phyloP scores from a whole-genome alignment of 805 yeast species.

The Cyberlindnera mycetangii region DNA sequence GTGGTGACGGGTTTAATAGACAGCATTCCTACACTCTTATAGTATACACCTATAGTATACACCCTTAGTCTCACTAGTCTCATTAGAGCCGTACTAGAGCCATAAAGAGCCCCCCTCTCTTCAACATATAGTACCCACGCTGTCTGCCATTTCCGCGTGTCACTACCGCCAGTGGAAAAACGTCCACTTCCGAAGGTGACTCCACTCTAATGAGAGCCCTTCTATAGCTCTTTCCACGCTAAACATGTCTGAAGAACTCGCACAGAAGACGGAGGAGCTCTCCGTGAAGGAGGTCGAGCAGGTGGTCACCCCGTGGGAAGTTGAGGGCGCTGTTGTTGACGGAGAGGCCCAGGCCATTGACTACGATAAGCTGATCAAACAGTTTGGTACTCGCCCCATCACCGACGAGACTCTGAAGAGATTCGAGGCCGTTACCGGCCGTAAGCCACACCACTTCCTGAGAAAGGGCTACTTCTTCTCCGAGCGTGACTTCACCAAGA shows the following conservation, averaged over 20 bases:
- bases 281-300: conserved; percentile 18
- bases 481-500: conserved; percentile 77
- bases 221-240: background rate
- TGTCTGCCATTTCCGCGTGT: too few species aligned
- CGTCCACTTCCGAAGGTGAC: too few species aligned
- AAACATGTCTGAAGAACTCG: conserved; percentile 13
- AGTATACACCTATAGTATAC: too few species aligned
- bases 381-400: conserved; percentile 82
- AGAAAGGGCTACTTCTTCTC: conserved; percentile 91
- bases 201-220: too few species aligned
- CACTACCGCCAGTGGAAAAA: too few species aligned
- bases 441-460: conserved; percentile 84
- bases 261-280: conserved; percentile 11
- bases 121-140: too few species aligned
- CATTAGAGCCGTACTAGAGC: too few species aligned
- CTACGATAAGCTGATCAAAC: conserved; percentile 80
- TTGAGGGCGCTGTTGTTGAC: conserved; percentile 95
- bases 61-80: too few species aligned
- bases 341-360: conserved; percentile 90
- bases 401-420: conserved; percentile 67
- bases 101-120: too few species aligned
- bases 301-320: conserved; percentile 94
- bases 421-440: conserved; percentile 82
- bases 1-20: conserved; percentile 6
- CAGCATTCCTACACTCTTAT: too few species aligned